A percentile compares a stretch with the other conserved stretches of the same genome.
These are phyloP conservation scores for Trichosporon sp. DNA, from an alignment of 1,284 basidiomycete species.

Conservation along the genomic window DNA sequence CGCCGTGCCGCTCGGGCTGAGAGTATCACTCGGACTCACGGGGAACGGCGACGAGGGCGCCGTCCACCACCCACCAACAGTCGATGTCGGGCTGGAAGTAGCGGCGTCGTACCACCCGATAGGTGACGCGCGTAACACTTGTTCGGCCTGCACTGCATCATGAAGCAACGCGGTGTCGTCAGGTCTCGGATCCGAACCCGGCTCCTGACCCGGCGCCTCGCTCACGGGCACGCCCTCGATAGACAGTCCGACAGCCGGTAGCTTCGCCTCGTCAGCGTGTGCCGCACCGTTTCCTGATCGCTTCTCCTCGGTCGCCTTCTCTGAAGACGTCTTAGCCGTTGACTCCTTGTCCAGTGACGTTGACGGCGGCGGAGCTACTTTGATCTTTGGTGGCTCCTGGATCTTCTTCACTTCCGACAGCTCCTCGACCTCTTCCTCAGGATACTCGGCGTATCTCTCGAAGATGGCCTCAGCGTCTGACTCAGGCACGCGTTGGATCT, in stretches of 20 bases:
- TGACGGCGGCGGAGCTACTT: neutral
- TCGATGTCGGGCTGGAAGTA: neutral
- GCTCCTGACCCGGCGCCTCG: neutral
- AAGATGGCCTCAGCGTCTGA: slow-evolving; percentile 18
- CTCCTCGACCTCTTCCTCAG: neutral
- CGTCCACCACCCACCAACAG: neutral
- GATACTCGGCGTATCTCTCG: slow-evolving; percentile 2
- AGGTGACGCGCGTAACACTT: neutral
- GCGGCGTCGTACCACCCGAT: neutral
- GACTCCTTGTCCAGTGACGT: neutral
- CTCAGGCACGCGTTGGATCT: slow-evolving; percentile 54
- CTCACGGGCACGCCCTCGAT: neutral
- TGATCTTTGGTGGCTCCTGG: neutral
- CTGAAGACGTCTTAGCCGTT: neutral
- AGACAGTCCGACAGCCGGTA: neutral
- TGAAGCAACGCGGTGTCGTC: neutral
- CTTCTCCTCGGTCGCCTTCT: neutral
- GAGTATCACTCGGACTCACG: neutral
- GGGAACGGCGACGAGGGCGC: neutral
- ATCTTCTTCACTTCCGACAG: neutral
- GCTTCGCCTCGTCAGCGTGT: neutral
- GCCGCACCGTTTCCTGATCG: neutral
- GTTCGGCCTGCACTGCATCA: neutral
- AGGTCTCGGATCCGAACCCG: neutral
- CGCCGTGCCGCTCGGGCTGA: neutral